Evolutionary conservation across 305 asterid genomes (phyloP), one percentile per base, ranked within the genome.

Genomic region (Petunia hybrid): DNA sequence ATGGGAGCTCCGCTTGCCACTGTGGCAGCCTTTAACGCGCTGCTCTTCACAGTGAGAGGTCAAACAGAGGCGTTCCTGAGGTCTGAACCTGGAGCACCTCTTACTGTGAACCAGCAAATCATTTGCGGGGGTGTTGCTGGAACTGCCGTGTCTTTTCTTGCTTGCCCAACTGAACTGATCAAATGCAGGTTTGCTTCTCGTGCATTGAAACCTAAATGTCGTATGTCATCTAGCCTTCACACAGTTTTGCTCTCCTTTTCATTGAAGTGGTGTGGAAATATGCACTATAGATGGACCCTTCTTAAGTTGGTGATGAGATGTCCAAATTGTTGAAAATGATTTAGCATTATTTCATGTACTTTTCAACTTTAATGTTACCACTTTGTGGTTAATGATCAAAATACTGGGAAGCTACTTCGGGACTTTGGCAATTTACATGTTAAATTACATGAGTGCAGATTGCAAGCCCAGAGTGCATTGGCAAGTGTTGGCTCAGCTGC

Each of bases 1-100:
- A 95, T 95, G 99, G 99, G 98, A 12, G 99, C 99, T 80, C 99
- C 99, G 53, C 97, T 95, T 68, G 99, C 99, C 77, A 95, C 99
- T 0, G 98, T 95, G 48, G 98, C 99, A 6, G 99, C 98, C 85
- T 91, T 95, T 84, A 95, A 95, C 59, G 99, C 99, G 0, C 80
- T 95, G 82, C 97, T 95, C 40, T 95, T 93, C 88, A 83, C 98
- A 0, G 98, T 95, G 69, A 89, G 98, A 42, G 99, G 99, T 87
- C 99, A 95, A 82, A 87, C 94, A 95, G 99, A 95, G 85, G 79
- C 92, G 0, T 71, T 85, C 76, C 77, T 95, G 89, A 91, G 97
- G 87, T 86, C 98, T 53, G 92, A 87, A 70, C 97, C 98, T 3
- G 98, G 95, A 66, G 83, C 67, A 38, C 92, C 97, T 66, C 98